A percentile compares a stretch with the other conserved stretches of the same genome.
phyloP scores from a whole-genome alignment of 768 basidiomycete genomes.

The Phylloporus sp. region DNA sequence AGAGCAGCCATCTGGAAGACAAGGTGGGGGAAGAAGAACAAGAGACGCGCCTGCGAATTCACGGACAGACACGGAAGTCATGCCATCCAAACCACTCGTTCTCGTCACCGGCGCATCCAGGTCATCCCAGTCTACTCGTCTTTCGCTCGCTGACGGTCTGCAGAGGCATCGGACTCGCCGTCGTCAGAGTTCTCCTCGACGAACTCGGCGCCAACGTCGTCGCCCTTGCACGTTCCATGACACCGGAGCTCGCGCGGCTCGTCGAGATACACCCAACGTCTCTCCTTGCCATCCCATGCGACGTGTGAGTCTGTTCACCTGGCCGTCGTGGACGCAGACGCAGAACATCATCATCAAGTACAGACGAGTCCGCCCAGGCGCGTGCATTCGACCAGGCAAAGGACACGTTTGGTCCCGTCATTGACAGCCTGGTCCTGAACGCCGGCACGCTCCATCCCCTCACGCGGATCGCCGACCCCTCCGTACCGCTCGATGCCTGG shows the following conservation, averaged over 20 bases:
- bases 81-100: slow-evolving; percentile 50
- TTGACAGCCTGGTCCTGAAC: slow-evolving; percentile 77
- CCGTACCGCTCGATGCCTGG: slow-evolving; percentile 56
- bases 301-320: slow-evolving; percentile 55
- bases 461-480: slow-evolving; percentile 50
- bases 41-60: slow-evolving; percentile 1
- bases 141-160: slow-evolving; percentile 3
- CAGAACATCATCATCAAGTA: slow-evolving; percentile 38
- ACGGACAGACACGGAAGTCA: slow-evolving; percentile 23
- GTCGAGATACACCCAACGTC: slow-evolving; percentile 31
- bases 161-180: slow-evolving; percentile 78
- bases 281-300: slow-evolving; percentile 61
- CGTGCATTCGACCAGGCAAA: slow-evolving; percentile 52
- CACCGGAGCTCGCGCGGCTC: slow-evolving; percentile 61
- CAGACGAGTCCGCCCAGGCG: slow-evolving; percentile 52
- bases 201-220: slow-evolving; percentile 67
- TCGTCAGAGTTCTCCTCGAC: slow-evolving; percentile 60
- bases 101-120: slow-evolving; percentile 85
- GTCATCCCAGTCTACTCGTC: slow-evolving; percentile 32
- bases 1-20: slow-evolving; percentile 48
- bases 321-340: background rate
- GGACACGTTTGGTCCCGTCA: slow-evolving; percentile 53
- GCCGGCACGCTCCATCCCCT: slow-evolving; percentile 78
- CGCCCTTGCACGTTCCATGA: slow-evolving; percentile 66
- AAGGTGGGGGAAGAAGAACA: slow-evolving; percentile 12